These are phyloP conservation scores for Wickerhamiella azymoides DNA, from an alignment of 805 yeast species.

Conservation along the genomic window DNA sequence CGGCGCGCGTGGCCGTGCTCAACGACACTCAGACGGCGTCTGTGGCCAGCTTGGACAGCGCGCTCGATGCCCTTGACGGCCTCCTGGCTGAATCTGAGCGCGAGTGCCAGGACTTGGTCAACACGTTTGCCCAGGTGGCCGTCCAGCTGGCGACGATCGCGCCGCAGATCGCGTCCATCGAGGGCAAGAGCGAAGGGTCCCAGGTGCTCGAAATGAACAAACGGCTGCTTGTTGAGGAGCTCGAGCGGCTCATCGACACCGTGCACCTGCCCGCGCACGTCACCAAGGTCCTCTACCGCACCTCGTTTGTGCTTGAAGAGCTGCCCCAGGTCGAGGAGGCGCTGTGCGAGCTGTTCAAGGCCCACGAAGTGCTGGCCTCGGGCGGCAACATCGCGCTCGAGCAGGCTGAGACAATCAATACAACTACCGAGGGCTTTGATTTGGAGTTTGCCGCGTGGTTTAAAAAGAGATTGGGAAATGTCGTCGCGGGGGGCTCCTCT, in stretches of 20 bases:
- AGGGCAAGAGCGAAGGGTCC: conserved; percentile 61
- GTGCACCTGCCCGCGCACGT: conserved; percentile 50
- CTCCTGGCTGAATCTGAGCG: conserved; percentile 32
- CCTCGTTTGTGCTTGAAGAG: conserved; percentile 34
- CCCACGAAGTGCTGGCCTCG: conserved; percentile 19
- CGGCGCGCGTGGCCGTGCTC: conserved; percentile 43
- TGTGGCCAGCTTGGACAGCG: conserved; percentile 36
- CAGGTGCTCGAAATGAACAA: conserved; percentile 76
- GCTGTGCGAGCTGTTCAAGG: conserved; percentile 54
- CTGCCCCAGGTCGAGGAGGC: conserved; percentile 38
- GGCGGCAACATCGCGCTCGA: conserved; percentile 47
- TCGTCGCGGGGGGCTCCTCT: conserved; percentile 6
- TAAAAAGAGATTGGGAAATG: conserved; percentile 28
- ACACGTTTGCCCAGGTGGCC: conserved; percentile 40
- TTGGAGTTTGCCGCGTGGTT: conserved; percentile 33
- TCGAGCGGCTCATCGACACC: conserved; percentile 54
- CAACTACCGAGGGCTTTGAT: conserved; percentile 39
- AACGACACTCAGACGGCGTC: conserved; percentile 50
- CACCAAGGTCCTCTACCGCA: not conserved
- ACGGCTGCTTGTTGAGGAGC: conserved; percentile 55
- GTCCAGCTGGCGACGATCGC: conserved; percentile 51
- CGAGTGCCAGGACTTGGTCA: conserved; percentile 44
- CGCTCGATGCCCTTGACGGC: conserved; percentile 31
- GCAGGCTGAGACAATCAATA: conserved; percentile 46
- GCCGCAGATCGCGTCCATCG: conserved; percentile 57